Evolutionary conservation across 306 rosid genomes (phyloP).

Genomic region (Dalbergia cultrata): DNA sequence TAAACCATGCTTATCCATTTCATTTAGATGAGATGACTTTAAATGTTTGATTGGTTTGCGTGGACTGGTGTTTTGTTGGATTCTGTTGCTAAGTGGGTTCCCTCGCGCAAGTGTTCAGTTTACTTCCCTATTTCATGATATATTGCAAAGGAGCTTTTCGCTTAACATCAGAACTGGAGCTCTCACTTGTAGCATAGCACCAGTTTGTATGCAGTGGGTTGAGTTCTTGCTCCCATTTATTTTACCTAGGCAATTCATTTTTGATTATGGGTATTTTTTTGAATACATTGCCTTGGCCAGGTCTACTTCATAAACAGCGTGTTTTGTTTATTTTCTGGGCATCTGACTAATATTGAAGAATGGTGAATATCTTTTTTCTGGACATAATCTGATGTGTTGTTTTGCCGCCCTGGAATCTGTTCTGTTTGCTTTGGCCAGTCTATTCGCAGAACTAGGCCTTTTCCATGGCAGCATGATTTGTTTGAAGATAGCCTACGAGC

Average conservation of each 20-base stretch:
- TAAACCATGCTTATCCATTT: conserved; percentile 51
- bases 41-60: conserved; percentile 52
- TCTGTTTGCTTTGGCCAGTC: conserved; percentile 94
- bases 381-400: conserved; percentile 85
- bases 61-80: conserved; percentile 54
- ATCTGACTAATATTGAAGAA: conserved; percentile 66
- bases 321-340: conserved; percentile 49
- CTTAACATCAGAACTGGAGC: conserved; percentile 59
- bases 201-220: conserved; percentile 63
- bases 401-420: conserved; percentile 80
- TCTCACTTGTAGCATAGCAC: conserved; percentile 58
- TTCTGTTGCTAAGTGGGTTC: conserved; percentile 60
- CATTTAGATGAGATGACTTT: conserved; percentile 57
- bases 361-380: conserved; percentile 78
- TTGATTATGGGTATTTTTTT: conserved; percentile 55
- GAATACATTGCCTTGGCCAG: conserved; percentile 48
- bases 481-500: conserved; percentile 98
- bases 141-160: conserved; percentile 59
- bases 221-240: conserved; percentile 57
- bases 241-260: conserved; percentile 50
- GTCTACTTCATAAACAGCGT: conserved; percentile 49
- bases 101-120: conserved; percentile 54
- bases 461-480: conserved; percentile 92
- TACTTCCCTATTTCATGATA: conserved; percentile 53
- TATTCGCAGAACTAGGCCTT: conserved; percentile 79